phyloP scores from a whole-genome alignment of 805 yeast species.

The Sugiyamaella americana region DNA sequence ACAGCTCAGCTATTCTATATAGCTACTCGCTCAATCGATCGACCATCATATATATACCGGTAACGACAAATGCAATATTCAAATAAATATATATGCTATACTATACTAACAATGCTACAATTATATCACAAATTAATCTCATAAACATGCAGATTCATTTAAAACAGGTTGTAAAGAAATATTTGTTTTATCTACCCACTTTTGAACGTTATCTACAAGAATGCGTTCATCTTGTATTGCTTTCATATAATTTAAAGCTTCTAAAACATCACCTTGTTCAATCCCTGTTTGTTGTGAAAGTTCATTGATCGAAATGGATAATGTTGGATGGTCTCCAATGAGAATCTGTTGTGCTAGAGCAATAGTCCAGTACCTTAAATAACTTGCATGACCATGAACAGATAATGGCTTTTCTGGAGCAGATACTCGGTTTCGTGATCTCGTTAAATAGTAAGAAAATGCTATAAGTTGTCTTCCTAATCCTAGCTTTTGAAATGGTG shows the following conservation, averaged over 20 bases:
- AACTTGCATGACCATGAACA: conserved; percentile 69
- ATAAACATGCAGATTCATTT: not conserved
- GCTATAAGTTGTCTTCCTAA: conserved; percentile 77
- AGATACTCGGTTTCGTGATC: conserved; percentile 55
- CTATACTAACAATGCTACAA: too few relatives aligned
- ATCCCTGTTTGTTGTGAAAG: conserved; percentile 32
- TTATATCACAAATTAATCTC: too few relatives aligned
- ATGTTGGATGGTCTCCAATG: conserved; percentile 4
- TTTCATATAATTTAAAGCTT: conserved; percentile 27
- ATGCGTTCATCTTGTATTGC: conserved; percentile 21
- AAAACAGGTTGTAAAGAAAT: conserved; percentile 10
- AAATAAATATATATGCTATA: too few relatives aligned
- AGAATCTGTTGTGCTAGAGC: conserved; percentile 34
- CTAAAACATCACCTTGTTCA: conserved; percentile 30
- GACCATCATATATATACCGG: too few relatives aligned
- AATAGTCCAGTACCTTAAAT: conserved; percentile 69
- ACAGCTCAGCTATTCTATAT: too few relatives aligned
- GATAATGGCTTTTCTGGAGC: conserved; percentile 94
- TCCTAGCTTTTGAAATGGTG: conserved; percentile 78
- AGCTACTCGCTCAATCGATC: too few relatives aligned
- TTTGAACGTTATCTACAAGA: conserved; percentile 3
- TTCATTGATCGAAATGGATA: conserved; percentile 22
- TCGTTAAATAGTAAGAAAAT: conserved; percentile 72
- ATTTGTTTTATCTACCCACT: conserved; percentile 4
- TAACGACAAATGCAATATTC: too few relatives aligned